phyloP scores from a whole-genome alignment of 768 basidiomycete species.

The Mycena kentingensis region DNA sequence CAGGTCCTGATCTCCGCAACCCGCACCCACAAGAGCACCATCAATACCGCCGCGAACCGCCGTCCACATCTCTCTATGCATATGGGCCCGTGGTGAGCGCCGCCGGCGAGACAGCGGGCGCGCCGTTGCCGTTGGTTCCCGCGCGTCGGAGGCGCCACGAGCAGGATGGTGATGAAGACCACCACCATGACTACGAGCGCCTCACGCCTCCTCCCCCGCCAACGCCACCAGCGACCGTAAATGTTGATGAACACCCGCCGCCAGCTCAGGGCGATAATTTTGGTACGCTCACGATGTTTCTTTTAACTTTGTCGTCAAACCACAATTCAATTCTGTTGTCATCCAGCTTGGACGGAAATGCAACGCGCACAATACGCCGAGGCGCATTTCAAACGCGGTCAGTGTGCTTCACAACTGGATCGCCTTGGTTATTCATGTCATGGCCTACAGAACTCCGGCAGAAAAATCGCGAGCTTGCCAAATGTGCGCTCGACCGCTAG shows the following conservation, averaged over 20 bases:
- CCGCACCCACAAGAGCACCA: not conserved
- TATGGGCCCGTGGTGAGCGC: no score
- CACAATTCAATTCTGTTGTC: not conserved
- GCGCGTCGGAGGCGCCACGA: no score
- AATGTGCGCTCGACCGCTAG: conserved; percentile 9
- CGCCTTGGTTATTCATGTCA: not conserved
- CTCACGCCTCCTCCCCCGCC: no score
- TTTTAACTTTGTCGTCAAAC: not conserved
- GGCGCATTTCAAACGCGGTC: conserved; percentile 23
- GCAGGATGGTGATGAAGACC: no score
- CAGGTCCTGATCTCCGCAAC: conserved; percentile 2
- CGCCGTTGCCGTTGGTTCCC: no score
- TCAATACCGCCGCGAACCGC: not conserved
- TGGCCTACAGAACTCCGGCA: conserved; percentile 12
- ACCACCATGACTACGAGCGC: no score
- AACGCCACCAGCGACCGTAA: no score
- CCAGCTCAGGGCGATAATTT: conserved; percentile 17
- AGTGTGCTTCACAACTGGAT: not conserved
- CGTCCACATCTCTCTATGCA: not conserved
- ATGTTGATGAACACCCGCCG: no score
- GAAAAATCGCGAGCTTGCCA: conserved; percentile 22
- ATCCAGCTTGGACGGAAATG: conserved; percentile 24
- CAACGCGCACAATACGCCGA: conserved; percentile 23
- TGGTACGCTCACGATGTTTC: conserved; percentile 1
- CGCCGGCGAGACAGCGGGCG: no score